Base-by-base conservation (phyloP, 345 rosid genomes). In the Gynandropsis gynandra region DNA sequence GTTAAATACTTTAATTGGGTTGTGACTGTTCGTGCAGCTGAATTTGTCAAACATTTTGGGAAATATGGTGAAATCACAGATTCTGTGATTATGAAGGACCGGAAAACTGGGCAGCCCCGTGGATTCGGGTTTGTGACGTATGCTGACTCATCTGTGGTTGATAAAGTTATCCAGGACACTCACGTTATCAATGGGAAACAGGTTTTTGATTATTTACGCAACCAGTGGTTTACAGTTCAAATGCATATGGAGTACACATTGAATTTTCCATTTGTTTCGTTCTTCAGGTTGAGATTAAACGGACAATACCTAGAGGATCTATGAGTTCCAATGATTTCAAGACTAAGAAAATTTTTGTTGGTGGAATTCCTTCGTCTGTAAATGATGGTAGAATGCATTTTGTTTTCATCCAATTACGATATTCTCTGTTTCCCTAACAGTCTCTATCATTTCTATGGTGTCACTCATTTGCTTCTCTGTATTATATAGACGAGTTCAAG, bases 111-210 rank as follows among this genome's bases (percentile, higher is more conserved):
- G 46, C 82, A 70, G 56, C 99, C 99, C 13, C 81, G 99, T 48
- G 99, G 99, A 14, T 92, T 92, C 31, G 99, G 99, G 48, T 92
- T 92, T 63, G 83, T 92, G 38, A 92, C 99, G 1, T 92, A 82
- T 62, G 97, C 85, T 11, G 94, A 92, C 66, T 76, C 89, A 53
- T 75, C 88, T 1, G 99, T 92, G 13, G 90, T 88, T 31, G 99
- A 92, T 56, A 72, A 61, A 63, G 94, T 92, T 44, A 87, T 92
- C 9, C 65, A 92, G 54, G 95, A 83, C 15, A 60, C 63, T 46
- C 99, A 92, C 59, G 45, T 81, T 39, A 74, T 92, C 9, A 80
- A 80, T 56, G 99, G 95, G 16, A 92, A 85, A 65, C 95, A 83
- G 77, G 98, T 90, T 64, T 70, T 42, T 36, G 43, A 14, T 12